These are phyloP conservation scores for Crotalaria pallida DNA, from an alignment of 306 rosid genomes.

Conservation along the genomic window DNA sequence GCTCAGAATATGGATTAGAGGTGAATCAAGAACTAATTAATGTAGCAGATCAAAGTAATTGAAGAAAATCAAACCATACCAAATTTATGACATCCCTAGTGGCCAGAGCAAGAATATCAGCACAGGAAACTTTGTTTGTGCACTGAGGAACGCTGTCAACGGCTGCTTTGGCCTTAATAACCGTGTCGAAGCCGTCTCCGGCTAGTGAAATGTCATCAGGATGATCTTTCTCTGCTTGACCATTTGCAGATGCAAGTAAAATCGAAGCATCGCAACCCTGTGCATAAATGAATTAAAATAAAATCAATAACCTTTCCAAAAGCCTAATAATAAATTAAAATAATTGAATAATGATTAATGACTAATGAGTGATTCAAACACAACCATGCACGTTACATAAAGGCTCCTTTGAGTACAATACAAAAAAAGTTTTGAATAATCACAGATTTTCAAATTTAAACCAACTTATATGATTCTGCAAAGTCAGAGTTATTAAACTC, in stretches of 20 bases:
- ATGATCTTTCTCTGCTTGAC: slow-evolving; percentile 52
- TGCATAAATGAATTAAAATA: not conserved
- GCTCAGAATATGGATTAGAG: not conserved
- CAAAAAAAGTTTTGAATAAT: not conserved
- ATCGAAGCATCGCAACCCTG: slow-evolving; percentile 88
- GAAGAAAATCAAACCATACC: slow-evolving; percentile 28
- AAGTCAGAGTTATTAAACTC: not conserved
- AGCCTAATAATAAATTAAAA: not conserved
- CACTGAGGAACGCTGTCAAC: slow-evolving; percentile 50
- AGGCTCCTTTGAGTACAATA: not conserved
- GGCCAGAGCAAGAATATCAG: slow-evolving; percentile 77
- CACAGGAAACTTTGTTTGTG: slow-evolving; percentile 70
- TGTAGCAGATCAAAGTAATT: not conserved
- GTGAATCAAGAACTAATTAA: not conserved
- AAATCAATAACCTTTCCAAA: not conserved
- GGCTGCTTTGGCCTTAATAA: slow-evolving; percentile 63
- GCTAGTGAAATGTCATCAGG: slow-evolving; percentile 56
- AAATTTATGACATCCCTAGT: slow-evolving; percentile 63
- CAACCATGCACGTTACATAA: not conserved
- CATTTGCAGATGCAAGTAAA: slow-evolving; percentile 36
- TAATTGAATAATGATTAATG: not conserved
- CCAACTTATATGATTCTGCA: not conserved
- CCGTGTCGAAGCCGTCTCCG: slow-evolving; percentile 82
- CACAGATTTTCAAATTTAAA: not conserved
- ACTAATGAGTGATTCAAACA: not conserved